Evolutionary conservation across 1,284 basidiomycete species (phyloP).

Genomic region (Trichosporon ovoides): DNA sequence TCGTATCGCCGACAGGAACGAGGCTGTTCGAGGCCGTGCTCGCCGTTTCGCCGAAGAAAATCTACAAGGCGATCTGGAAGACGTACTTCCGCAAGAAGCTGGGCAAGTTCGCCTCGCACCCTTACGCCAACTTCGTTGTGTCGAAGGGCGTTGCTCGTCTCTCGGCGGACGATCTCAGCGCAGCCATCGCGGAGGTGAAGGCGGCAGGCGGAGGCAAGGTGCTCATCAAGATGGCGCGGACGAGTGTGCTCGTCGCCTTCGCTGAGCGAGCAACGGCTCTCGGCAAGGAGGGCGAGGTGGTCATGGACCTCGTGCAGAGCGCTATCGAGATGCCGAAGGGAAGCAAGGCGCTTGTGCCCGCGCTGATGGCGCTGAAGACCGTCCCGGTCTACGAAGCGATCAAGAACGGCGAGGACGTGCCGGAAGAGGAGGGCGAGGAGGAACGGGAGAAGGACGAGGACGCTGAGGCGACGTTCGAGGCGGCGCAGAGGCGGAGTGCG

Average conservation of each 20-base stretch:
- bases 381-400: slow-evolving; percentile 52
- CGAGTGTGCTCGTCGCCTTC: slow-evolving; percentile 64
- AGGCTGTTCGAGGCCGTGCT: slow-evolving; percentile 78
- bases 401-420: slow-evolving; percentile 26
- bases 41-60: slow-evolving; percentile 55
- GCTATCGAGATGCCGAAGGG: slow-evolving; percentile 62
- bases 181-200: slow-evolving; percentile 59
- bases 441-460: slow-evolving; percentile 28
- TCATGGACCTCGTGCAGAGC: slow-evolving; percentile 56
- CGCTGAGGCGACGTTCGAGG: slow-evolving; percentile 40
- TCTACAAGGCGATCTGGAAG: slow-evolving; percentile 67
- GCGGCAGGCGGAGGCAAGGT: slow-evolving; percentile 52
- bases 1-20: slow-evolving; percentile 78
- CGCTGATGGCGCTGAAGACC: slow-evolving; percentile 59
- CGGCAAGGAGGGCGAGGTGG: slow-evolving; percentile 34
- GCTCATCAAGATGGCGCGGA: slow-evolving; percentile 56
- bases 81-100: slow-evolving; percentile 70
- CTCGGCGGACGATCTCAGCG: slow-evolving; percentile 55
- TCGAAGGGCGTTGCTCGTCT: slow-evolving; percentile 67
- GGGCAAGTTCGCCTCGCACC: slow-evolving; percentile 67
- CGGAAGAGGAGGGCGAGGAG: slow-evolving; percentile 24
- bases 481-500: slow-evolving; percentile 31
- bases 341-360: slow-evolving; percentile 56
- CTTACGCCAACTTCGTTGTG: slow-evolving; percentile 85
- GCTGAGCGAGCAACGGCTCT: slow-evolving; percentile 62